Conservation (phyloP, 2,329 filamentous ascomycete genomes). For the Pyricularia sp. region DNA sequence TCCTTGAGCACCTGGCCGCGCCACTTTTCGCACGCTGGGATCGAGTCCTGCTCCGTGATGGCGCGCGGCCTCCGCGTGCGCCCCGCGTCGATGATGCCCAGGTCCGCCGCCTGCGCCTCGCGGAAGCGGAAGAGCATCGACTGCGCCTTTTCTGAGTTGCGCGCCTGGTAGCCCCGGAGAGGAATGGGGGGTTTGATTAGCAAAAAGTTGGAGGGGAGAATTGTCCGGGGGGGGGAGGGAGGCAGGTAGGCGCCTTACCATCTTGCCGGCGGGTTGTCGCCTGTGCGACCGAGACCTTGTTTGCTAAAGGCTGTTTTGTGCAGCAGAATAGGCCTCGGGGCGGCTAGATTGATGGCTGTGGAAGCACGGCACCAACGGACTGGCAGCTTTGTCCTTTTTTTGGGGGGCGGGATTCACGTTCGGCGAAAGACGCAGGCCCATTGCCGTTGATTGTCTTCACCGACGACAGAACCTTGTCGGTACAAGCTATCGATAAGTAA, state of each 20-base stretch:
- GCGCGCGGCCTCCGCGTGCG: constrained; percentile 83
- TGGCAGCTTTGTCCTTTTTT: neutral
- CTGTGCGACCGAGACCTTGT: neutral
- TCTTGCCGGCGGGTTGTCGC: constrained; percentile 6
- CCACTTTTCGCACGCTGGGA: constrained; percentile 93
- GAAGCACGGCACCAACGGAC: neutral
- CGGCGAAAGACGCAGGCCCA: neutral
- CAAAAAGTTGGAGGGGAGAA: neutral
- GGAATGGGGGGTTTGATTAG: neutral
- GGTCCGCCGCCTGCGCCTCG: constrained; percentile 89
- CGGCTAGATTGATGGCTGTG: neutral
- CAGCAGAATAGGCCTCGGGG: neutral
- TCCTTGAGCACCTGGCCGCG: constrained; percentile 95
- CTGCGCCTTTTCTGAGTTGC: constrained; percentile 97
- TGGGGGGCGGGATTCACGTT: neutral
- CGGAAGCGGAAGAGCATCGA: constrained; percentile 99
- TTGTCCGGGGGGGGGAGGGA: no score
- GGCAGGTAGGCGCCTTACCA: constrained; percentile 7
- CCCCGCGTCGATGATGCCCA: constrained; percentile 90
- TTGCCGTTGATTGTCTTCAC: neutral
- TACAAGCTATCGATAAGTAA: neutral
- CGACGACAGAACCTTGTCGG: neutral
- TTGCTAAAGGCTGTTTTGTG: neutral
- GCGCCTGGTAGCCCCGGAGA: constrained; percentile 43
- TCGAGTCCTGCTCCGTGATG: constrained; percentile 77